Evolutionary conservation across 805 yeast species (phyloP).

Genomic region (Saturnispora gosingensis): DNA sequence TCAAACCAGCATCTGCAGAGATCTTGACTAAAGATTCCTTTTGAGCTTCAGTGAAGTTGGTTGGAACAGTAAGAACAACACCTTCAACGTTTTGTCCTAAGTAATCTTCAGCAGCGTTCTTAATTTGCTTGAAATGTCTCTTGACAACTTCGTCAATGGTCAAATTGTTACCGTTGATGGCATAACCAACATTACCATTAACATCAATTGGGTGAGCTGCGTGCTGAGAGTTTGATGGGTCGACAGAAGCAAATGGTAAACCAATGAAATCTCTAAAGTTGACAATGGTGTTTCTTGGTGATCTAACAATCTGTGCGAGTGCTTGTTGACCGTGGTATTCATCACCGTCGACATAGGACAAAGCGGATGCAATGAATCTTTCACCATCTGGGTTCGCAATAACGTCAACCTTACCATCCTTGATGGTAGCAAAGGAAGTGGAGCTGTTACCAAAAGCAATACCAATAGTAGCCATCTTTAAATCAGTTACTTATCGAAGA

Average conservation of each 20-base stretch:
- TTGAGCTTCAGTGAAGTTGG: conserved; percentile 72
- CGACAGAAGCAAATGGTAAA: conserved; percentile 57
- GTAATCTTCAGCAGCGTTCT: conserved; percentile 86
- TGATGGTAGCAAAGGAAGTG: conserved; percentile 85
- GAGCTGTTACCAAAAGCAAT: conserved; percentile 94
- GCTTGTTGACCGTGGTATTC: conserved; percentile 99
- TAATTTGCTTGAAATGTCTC: conserved; percentile 77
- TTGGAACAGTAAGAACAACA: conserved; percentile 84
- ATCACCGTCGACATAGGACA: conserved; percentile 87
- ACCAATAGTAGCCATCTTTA: conserved; percentile 63
- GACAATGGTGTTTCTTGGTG: conserved; percentile 75
- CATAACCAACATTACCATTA: conserved; percentile 61
- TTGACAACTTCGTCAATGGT: conserved; percentile 70
- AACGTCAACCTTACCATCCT: conserved; percentile 90
- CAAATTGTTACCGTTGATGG: conserved; percentile 46
- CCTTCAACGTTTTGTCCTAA: conserved; percentile 74
- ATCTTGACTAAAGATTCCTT: conserved; percentile 51
- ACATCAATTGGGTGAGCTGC: conserved; percentile 62
- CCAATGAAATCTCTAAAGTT: conserved; percentile 94
- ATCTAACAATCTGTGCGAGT: conserved; percentile 81
- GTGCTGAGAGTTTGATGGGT: conserved; percentile 49
- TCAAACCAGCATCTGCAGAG: conserved; percentile 63
- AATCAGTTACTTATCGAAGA: background rate
- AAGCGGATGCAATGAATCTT: conserved; percentile 87
- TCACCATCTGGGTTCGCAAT: conserved; percentile 99